Evolutionary conservation across 108 stramenopile species (phyloP).

Genomic region (Fistulifera solaris): DNA sequence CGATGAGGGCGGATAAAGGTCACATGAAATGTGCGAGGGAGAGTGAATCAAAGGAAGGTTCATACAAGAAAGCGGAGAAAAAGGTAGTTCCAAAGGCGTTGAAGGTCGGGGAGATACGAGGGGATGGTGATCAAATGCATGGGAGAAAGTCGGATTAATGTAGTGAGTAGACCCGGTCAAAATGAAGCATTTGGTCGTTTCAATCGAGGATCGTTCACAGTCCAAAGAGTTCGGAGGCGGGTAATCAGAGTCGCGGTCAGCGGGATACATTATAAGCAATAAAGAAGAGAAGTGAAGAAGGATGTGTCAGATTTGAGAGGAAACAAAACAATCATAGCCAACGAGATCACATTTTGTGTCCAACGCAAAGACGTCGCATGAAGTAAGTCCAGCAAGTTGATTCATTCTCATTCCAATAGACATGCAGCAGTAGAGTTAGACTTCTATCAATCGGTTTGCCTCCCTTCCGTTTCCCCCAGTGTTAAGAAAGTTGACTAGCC

Average conservation of each 20-base stretch:
- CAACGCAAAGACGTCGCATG: too few species aligned
- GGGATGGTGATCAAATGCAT: constrained; percentile 2
- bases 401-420: too few species aligned
- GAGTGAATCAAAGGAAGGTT: not conserved
- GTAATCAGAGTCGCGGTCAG: not conserved
- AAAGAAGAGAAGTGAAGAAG: not conserved
- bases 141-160: constrained; percentile 32
- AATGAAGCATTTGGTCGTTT: constrained; percentile 43
- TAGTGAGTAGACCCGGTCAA: constrained; percentile 32
- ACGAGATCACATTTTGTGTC: too few species aligned
- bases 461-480: too few species aligned
- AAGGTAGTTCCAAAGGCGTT: not conserved
- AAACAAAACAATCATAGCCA: too few species aligned
- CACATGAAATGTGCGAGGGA: constrained; percentile 9
- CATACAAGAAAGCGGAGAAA: not conserved
- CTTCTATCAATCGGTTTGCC: too few species aligned
- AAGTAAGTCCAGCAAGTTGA: too few species aligned
- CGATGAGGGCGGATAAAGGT: constrained; percentile 7
- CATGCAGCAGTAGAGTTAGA: too few species aligned
- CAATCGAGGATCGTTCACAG: constrained; percentile 3
- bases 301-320: not conserved
- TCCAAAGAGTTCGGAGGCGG: constrained; percentile 21
- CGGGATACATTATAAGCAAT: not conserved
- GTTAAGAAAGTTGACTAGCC: too few species aligned
- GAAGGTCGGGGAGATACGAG: not conserved